A percentile compares a stretch with the other conserved stretches of the same genome.
phyloP scores from a whole-genome alignment of 345 rosid species.

The Lenwebbia sp. region DNA sequence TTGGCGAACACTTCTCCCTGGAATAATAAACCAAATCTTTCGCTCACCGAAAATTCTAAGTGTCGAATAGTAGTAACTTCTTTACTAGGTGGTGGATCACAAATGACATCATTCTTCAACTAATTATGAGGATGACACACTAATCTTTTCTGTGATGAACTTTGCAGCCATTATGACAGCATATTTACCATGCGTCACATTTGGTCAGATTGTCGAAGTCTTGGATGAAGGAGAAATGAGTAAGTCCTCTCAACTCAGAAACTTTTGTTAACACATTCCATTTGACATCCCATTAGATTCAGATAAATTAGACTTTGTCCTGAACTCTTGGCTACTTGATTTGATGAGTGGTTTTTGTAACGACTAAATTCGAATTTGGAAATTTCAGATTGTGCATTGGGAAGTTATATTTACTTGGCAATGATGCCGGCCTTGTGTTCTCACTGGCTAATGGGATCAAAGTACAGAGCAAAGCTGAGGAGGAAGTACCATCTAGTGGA shows the following conservation, averaged over 20 bases:
- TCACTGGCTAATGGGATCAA: conserved; percentile 43
- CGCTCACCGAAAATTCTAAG: not conserved
- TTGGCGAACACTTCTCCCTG: not conserved
- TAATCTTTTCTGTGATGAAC: not conserved
- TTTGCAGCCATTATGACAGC: conserved; percentile 27
- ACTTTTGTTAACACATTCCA: not conserved
- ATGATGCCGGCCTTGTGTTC: conserved; percentile 35
- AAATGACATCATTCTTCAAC: not conserved
- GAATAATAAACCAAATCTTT: not conserved
- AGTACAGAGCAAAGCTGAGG: conserved; percentile 36
- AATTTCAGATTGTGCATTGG: conserved; percentile 22
- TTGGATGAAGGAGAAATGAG: conserved; percentile 36
- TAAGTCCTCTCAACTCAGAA: conserved; percentile 1
- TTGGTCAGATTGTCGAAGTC: conserved; percentile 41
- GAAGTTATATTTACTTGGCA: conserved; percentile 19
- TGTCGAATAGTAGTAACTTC: not conserved
- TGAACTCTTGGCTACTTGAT: not conserved
- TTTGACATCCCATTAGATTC: not conserved
- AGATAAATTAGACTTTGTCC: not conserved
- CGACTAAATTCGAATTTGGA: not conserved
- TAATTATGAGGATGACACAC: not conserved
- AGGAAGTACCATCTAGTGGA: conserved; percentile 30
- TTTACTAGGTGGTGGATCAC: not conserved
- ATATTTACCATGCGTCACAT: conserved; percentile 31
- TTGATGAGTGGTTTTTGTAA: not conserved